phyloP scores from a whole-genome alignment of 164 flowering plant species.

The Umbellularia californica region DNA sequence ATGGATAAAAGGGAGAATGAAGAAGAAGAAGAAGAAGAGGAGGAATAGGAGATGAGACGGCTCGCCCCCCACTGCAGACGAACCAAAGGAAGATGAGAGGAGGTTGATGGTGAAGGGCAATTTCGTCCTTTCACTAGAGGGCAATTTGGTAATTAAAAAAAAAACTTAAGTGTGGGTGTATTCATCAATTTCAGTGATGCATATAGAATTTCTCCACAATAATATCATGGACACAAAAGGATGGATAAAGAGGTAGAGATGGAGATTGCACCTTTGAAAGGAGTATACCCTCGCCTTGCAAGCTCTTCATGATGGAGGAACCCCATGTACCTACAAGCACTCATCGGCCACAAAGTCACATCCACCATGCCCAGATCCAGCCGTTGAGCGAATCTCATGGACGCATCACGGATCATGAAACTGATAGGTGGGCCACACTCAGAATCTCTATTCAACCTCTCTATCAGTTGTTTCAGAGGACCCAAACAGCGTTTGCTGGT shows the following conservation, averaged over 20 bases:
- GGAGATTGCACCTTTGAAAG: constrained; percentile 39
- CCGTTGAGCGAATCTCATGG: constrained; percentile 38
- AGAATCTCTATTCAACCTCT: constrained; percentile 17
- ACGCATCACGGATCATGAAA: constrained; percentile 38
- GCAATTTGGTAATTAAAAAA: no score
- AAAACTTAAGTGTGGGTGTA: no score
- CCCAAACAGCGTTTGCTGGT: constrained; percentile 16
- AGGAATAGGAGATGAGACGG: no score
- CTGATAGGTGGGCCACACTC: constrained; percentile 27
- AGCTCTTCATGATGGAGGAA: constrained; percentile 24
- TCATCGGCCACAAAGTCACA: constrained; percentile 33
- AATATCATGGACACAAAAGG: no score
- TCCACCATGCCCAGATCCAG: constrained; percentile 37
- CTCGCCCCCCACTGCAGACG: no score
- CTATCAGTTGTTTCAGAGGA: constrained; percentile 27
- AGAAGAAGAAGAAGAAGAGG: no score
- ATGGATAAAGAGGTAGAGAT: background rate
- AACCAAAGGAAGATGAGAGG: no score
- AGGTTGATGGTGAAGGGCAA: no score
- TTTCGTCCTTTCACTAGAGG: no score
- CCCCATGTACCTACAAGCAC: constrained; percentile 44
- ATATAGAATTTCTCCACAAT: no score
- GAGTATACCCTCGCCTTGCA: constrained; percentile 25
- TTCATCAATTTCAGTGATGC: no score
- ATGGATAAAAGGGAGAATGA: no score